Evolutionary conservation across 2,329 filamentous ascomycete genomes (phyloP).

Genomic region (Phyllosticta citribraziliensis): DNA sequence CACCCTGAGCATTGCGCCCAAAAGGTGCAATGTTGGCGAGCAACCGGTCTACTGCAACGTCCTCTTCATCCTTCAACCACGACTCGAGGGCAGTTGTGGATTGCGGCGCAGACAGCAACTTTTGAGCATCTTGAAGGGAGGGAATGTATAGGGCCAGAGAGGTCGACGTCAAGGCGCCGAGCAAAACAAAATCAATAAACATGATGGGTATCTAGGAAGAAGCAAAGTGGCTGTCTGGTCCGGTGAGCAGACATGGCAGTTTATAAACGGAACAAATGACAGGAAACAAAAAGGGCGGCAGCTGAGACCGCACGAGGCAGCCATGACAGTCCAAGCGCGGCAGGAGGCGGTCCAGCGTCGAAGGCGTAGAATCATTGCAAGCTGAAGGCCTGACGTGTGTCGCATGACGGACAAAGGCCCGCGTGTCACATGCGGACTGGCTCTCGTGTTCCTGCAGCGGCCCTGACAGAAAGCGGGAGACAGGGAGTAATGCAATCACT

Average conservation of each 20-base stretch:
- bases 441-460: not conserved
- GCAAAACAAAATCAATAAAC: not conserved
- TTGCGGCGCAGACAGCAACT: not conserved
- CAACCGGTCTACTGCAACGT: conserved; percentile 26
- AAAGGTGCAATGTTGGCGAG: conserved; percentile 34
- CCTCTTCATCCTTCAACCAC: conserved; percentile 29
- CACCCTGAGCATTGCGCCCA: conserved; percentile 28
- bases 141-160: not conserved
- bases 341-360: not conserved
- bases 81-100: conserved; percentile 15
- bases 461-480: not conserved
- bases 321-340: not conserved
- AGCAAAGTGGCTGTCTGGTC: not conserved
- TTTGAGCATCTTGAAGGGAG: not conserved
- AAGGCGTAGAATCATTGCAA: not conserved
- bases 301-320: not conserved
- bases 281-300: not conserved
- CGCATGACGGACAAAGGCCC: not conserved
- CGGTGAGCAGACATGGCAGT: not conserved
- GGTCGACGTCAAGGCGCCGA: not conserved
- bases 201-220: not conserved
- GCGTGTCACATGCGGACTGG: not conserved
- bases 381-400: not conserved
- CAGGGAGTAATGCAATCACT: not conserved
- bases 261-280: not conserved